Conservation (phyloP, 768 basidiomycete species). For the Phanerochaete carnosa region DNA sequence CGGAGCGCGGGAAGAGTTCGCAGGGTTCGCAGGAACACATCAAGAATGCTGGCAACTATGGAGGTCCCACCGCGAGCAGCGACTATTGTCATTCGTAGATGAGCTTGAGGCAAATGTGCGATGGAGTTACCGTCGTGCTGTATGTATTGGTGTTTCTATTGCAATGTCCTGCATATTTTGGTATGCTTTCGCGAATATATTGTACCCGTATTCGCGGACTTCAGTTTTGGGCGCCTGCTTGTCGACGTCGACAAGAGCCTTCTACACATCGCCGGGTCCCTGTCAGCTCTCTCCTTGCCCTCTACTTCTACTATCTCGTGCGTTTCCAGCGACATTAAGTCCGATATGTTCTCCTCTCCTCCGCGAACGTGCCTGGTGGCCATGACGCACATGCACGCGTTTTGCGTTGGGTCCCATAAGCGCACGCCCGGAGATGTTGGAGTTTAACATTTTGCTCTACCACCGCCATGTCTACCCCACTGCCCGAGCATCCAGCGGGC, state of each 20-base stretch:
- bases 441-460: background rate
- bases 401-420: background rate
- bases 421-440: background rate
- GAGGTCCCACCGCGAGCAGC: too few relatives aligned
- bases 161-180: background rate
- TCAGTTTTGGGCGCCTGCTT: background rate
- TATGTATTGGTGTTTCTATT: background rate
- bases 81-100: too few relatives aligned
- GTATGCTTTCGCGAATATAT: background rate
- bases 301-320: background rate
- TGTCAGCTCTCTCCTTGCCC: background rate
- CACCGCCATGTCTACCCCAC: constrained; percentile 8
- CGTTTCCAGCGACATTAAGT: background rate
- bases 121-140: too few relatives aligned
- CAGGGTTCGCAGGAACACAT: background rate
- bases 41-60: background rate
- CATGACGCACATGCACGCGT: background rate
- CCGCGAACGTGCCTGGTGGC: background rate
- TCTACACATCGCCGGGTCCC: background rate
- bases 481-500: background rate
- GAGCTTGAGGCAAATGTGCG: too few relatives aligned
- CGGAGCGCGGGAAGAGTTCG: background rate
- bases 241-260: background rate
- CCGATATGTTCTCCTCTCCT: background rate
- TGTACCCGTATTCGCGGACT: background rate